phyloP scores from a whole-genome alignment of 495 filamentous ascomycete genomes.

The Thozetella sp. region DNA sequence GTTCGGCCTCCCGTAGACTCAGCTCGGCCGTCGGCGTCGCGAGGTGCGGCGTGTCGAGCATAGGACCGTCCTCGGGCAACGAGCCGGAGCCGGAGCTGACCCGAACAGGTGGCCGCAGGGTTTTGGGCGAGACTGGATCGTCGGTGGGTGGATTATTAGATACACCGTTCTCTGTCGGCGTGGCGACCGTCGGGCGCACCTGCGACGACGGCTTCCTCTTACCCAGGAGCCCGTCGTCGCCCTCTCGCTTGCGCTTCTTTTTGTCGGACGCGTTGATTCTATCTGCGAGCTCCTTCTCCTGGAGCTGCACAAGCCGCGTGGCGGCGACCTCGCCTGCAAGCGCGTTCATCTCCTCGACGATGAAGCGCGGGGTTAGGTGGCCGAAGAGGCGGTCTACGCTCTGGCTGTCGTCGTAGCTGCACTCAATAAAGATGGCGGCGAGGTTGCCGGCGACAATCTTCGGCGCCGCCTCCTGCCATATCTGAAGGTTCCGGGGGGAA shows the following conservation, averaged over 20 bases:
- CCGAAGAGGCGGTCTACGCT: conserved; percentile 79
- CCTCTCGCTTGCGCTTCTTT: conserved; percentile 42
- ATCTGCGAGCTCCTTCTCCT: conserved; percentile 11
- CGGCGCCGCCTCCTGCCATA: conserved; percentile 86
- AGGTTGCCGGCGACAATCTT: conserved; percentile 73
- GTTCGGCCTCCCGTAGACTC: conserved; percentile 29
- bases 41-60: conserved; percentile 27
- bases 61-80: background rate
- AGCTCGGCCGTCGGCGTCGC: conserved; percentile 37
- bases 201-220: conserved; percentile 11
- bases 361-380: conserved; percentile 80
- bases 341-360: conserved; percentile 72
- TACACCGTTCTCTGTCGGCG: background rate
- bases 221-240: conserved; percentile 11
- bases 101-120: conserved; percentile 18
- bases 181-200: background rate
- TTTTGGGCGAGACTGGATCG: conserved; percentile 38
- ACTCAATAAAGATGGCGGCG: conserved; percentile 89
- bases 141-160: conserved; percentile 17
- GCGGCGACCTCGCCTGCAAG: conserved; percentile 67
- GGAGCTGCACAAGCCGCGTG: conserved; percentile 27
- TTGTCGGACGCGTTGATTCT: conserved; percentile 24
- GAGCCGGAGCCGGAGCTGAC: background rate
- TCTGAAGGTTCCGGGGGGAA: conserved; percentile 71
- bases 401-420: conserved; percentile 80